phyloP scores from a whole-genome alignment of 1,284 basidiomycete genomes.

The Boletus subluridellus region DNA sequence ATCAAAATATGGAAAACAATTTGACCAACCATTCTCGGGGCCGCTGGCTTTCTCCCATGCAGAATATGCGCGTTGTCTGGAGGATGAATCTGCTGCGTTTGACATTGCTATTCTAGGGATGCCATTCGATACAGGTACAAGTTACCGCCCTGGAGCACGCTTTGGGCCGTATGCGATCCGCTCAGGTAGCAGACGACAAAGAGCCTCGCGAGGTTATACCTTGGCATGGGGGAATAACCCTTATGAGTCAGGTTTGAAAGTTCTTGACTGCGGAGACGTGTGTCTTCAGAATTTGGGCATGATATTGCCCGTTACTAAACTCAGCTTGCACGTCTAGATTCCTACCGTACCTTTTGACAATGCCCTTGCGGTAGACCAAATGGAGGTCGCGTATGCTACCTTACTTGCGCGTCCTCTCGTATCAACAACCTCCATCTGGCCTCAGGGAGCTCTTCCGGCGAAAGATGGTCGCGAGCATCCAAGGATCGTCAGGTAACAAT shows the following conservation, averaged over 20 bases:
- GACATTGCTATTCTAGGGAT: constrained; percentile 78
- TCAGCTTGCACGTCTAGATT: constrained; percentile 42
- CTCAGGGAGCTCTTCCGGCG: constrained; percentile 37
- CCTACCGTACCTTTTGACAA: constrained; percentile 73
- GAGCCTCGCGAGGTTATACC: constrained; percentile 55
- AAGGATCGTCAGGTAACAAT: constrained; percentile 57
- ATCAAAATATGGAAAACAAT: constrained; percentile 68
- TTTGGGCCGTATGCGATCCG: constrained; percentile 82
- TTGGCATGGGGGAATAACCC: constrained; percentile 68
- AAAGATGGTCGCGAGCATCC: constrained; percentile 60
- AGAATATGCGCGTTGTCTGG: constrained; percentile 67
- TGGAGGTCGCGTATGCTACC: constrained; percentile 73
- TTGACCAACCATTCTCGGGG: constrained; percentile 67
- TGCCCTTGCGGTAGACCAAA: constrained; percentile 71
- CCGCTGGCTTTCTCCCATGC: constrained; percentile 72
- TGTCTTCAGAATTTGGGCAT: constrained; percentile 1
- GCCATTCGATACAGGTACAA: constrained; percentile 75
- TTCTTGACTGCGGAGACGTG: constrained; percentile 82
- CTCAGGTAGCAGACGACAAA: constrained; percentile 68
- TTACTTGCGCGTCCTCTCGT: constrained; percentile 56
- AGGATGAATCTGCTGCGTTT: constrained; percentile 52
- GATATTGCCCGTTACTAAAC: neutral
- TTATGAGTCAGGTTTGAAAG: constrained; percentile 51
- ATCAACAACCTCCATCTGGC: constrained; percentile 29
- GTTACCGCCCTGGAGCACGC: constrained; percentile 71